phyloP scores from a whole-genome alignment of 331 rosid species.

The Pyrus hybrid region DNA sequence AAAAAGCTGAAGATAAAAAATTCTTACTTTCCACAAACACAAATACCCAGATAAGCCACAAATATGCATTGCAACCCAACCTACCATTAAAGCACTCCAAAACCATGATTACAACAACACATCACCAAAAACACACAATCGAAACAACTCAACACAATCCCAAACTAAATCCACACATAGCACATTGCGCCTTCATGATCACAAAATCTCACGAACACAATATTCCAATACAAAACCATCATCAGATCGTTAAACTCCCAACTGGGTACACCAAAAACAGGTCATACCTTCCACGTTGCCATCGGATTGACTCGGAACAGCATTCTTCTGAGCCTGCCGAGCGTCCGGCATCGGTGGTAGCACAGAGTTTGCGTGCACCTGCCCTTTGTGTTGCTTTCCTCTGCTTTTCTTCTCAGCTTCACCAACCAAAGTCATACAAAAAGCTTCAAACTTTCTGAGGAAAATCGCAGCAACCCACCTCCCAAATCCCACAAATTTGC shows the following conservation, averaged over 20 bases:
- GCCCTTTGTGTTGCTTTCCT: background rate
- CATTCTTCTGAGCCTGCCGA: conserved; percentile 66
- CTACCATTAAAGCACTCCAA: conserved; percentile 25
- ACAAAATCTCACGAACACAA: conserved; percentile 7
- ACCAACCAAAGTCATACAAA: conserved; percentile 49
- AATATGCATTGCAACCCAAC: conserved; percentile 18
- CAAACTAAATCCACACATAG: conserved; percentile 8
- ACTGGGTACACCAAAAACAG: conserved; percentile 6
- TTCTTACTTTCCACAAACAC: background rate
- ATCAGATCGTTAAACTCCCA: conserved; percentile 32
- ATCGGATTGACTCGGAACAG: conserved; percentile 54
- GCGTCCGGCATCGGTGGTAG: conserved; percentile 88
- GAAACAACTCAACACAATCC: conserved; percentile 12
- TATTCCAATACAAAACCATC: background rate
- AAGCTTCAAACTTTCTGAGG: conserved; percentile 28
- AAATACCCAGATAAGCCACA: conserved; percentile 4
- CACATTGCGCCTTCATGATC: conserved; percentile 22
- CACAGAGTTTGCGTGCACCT: conserved; percentile 25
- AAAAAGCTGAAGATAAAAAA: background rate
- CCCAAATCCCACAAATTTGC: conserved; percentile 18
- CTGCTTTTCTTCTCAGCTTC: conserved; percentile 17
- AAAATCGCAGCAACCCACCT: conserved; percentile 27
- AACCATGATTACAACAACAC: background rate
- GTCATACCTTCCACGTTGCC: conserved; percentile 63
- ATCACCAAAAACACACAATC: background rate